Evolutionary conservation across 2,329 filamentous ascomycete genomes (phyloP).

Genomic region (Xylariaceae sp.): DNA sequence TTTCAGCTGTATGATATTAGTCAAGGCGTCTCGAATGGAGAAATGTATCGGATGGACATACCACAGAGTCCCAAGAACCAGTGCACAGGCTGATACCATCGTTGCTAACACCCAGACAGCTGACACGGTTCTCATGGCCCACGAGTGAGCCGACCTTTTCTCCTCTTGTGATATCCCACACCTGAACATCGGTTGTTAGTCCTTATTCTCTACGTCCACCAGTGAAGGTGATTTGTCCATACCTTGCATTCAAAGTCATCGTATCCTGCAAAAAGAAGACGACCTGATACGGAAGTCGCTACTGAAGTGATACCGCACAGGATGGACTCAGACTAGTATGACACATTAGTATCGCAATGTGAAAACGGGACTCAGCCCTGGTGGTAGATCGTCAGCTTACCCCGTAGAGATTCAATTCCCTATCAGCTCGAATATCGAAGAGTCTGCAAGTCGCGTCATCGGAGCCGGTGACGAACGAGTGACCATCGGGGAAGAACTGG

Average conservation of each 20-base stretch:
- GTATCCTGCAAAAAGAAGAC: conserved; percentile 93
- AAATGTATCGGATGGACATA: conserved; percentile 47
- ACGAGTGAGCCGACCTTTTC: conserved; percentile 96
- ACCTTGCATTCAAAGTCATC: conserved; percentile 99
- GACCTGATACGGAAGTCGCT: conserved; percentile 92
- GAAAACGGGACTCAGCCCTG: not conserved
- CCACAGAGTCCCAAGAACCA: conserved; percentile 98
- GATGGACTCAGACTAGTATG: conserved; percentile 81
- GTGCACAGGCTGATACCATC: conserved; percentile 99
- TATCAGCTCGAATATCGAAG: conserved; percentile 95
- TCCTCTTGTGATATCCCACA: conserved; percentile 95
- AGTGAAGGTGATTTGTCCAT: conserved; percentile 30
- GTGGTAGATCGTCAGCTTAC: conserved; percentile 40
- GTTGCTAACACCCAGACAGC: conserved; percentile 97
- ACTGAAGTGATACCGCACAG: conserved; percentile 98
- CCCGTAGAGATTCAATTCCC: conserved; percentile 67
- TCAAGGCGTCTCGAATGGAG: conserved; percentile 9
- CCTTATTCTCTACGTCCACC: conserved; percentile 10
- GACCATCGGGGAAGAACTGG: conserved; percentile 98
- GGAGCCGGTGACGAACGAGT: conserved; percentile 96
- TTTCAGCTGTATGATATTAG: conserved; percentile 62
- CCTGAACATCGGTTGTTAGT: conserved; percentile 49
- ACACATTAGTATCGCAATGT: conserved; percentile 16
- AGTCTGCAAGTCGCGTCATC: conserved; percentile 96
- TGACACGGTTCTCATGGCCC: conserved; percentile 97